These are phyloP conservation scores for Porphyrellus cyaneotinctus DNA, from an alignment of 768 basidiomycete genomes.

Conservation along the genomic window DNA sequence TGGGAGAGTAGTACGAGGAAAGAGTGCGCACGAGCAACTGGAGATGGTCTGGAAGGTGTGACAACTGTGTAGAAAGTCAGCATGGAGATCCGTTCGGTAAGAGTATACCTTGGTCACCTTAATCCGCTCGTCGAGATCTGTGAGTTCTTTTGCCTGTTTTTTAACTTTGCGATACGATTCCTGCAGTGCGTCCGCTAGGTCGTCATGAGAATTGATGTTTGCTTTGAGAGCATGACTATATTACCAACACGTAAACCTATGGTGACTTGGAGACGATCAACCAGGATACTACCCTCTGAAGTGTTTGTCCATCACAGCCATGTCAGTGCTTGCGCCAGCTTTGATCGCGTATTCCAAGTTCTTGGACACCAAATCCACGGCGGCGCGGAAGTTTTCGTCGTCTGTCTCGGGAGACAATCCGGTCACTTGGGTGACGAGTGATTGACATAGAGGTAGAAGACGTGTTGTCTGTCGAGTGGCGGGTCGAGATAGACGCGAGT, in stretches of 20 bases:
- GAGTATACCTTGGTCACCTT: slow-evolving; percentile 38
- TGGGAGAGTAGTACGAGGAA: not conserved
- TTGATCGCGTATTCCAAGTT: slow-evolving; percentile 57
- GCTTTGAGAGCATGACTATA: slow-evolving; percentile 63
- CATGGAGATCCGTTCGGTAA: not conserved
- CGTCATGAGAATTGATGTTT: slow-evolving; percentile 60
- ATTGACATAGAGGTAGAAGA: slow-evolving; percentile 50
- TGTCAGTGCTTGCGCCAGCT: slow-evolving; percentile 53
- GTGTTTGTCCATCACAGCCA: slow-evolving; percentile 50
- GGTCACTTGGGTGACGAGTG: slow-evolving; percentile 52
- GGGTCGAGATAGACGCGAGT: slow-evolving; percentile 48
- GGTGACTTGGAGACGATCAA: not conserved
- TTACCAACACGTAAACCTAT: slow-evolving; percentile 11
- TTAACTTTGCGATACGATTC: slow-evolving; percentile 51
- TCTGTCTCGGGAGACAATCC: slow-evolving; percentile 43
- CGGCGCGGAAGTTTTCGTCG: slow-evolving; percentile 43
- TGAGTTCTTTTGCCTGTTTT: slow-evolving; percentile 41
- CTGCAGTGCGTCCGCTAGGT: slow-evolving; percentile 56
- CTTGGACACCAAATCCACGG: slow-evolving; percentile 55
- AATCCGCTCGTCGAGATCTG: slow-evolving; percentile 64
- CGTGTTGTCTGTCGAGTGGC: slow-evolving; percentile 48
- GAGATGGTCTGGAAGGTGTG: slow-evolving; percentile 66
- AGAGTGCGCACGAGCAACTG: slow-evolving; percentile 57
- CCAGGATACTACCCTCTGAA: slow-evolving; percentile 44
- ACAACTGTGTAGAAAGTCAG: slow-evolving; percentile 35